phyloP scores from a whole-genome alignment of 164 flowering plant species.

The Vitis cinerea region DNA sequence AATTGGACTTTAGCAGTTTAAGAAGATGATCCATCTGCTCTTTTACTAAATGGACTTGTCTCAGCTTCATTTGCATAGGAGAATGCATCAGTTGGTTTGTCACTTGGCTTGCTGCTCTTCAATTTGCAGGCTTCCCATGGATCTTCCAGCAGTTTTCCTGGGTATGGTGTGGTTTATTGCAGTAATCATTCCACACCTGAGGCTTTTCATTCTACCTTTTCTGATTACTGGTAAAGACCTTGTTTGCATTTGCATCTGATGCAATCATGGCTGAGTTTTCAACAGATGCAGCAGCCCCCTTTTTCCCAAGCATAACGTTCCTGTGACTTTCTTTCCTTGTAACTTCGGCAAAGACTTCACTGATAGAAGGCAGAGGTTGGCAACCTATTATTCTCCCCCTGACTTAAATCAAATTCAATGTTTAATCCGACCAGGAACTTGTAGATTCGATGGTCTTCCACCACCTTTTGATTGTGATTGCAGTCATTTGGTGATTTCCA shows the following conservation, averaged over 20 bases:
- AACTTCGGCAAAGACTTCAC: not conserved
- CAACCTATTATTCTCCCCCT: no score
- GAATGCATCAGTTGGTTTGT: not conserved
- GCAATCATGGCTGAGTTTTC: not conserved
- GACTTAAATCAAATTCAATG: no score
- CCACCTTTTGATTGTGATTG: not conserved
- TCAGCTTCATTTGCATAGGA: not conserved
- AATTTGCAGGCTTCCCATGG: no score
- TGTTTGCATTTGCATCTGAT: not conserved
- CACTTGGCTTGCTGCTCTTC: not conserved
- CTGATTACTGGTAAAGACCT: no score
- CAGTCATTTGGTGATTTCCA: no score
- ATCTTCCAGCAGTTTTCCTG: no score
- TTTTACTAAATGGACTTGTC: no score
- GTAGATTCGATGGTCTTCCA: not conserved
- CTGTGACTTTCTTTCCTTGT: not conserved
- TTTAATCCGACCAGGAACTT: no score
- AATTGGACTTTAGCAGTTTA: not conserved
- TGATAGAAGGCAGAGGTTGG: no score
- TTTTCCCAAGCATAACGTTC: not conserved
- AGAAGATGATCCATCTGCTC: not conserved
- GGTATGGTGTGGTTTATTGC: no score
- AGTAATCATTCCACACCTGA: not conserved
- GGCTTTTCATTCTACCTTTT: not conserved
- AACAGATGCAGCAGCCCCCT: not conserved